phyloP scores from a whole-genome alignment of 345 rosid species.

The Syzygium oleosum region DNA sequence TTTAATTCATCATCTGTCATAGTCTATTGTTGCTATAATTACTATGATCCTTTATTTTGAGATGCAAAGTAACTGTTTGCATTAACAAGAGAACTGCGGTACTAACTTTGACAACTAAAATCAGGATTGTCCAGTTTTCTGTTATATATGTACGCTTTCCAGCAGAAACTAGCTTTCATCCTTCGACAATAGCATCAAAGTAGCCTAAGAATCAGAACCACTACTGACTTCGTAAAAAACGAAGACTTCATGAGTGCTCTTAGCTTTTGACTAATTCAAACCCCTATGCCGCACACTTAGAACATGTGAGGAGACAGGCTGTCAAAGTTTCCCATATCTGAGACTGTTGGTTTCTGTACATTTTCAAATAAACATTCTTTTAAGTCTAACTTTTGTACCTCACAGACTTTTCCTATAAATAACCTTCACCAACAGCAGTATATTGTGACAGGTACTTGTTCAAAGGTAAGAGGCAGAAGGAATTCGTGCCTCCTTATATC shows the following conservation, averaged over 20 bases:
- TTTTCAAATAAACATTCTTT: neutral
- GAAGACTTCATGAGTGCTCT: neutral
- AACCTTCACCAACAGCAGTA: neutral
- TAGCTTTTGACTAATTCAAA: neutral
- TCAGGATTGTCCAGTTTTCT: neutral
- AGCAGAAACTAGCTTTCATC: neutral
- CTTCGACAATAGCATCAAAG: neutral
- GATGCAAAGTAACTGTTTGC: neutral
- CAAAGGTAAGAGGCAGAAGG: neutral
- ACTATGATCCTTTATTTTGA: neutral
- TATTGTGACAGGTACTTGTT: neutral
- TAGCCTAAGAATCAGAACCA: neutral
- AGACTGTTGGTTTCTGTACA: neutral
- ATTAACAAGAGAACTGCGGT: neutral
- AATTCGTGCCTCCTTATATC: neutral
- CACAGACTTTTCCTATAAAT: neutral
- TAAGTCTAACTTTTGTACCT: neutral
- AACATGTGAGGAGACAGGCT: neutral
- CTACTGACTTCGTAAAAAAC: neutral
- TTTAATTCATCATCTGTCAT: neutral
- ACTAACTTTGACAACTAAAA: neutral
- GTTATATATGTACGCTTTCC: neutral
- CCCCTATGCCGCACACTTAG: neutral
- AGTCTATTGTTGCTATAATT: neutral
- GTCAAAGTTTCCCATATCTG: neutral